Percentiles rank a stretch among this genome's conserved stretches.
Evolutionary conservation across 2,329 filamentous ascomycete species (phyloP).

Genomic region (Basipetospora sp.): DNA sequence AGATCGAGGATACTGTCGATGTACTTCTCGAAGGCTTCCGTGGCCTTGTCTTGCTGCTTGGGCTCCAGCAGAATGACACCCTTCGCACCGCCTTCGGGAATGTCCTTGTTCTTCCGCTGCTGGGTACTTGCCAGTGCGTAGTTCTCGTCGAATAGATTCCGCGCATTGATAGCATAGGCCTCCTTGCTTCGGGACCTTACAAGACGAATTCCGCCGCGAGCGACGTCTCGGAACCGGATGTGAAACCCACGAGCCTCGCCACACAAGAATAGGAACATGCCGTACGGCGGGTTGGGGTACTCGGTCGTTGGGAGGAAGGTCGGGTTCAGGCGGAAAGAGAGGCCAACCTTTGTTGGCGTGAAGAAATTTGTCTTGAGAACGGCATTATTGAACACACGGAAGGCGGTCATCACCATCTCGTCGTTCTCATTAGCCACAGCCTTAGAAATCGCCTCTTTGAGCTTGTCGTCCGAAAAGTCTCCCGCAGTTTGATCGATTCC

Average conservation of each 20-base stretch:
- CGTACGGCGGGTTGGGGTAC: conserved; percentile 85
- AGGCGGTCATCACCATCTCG: conserved; percentile 93
- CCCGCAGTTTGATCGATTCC: not conserved
- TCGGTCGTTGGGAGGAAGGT: conserved; percentile 79
- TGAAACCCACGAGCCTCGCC: conserved; percentile 96
- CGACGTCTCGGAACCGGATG: conserved; percentile 90
- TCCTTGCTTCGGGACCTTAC: conserved; percentile 96
- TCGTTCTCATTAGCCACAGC: conserved; percentile 88
- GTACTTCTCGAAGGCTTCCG: conserved; percentile 95
- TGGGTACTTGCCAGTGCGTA: conserved; percentile 97
- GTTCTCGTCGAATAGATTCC: conserved; percentile 95
- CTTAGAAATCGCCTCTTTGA: conserved; percentile 61
- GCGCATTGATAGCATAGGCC: conserved; percentile 88
- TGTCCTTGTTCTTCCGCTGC: conserved; percentile 99
- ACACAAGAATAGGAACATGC: conserved; percentile 97
- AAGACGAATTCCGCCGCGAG: conserved; percentile 91
- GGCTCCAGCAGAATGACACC: conserved; percentile 90
- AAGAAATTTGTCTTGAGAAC: conserved; percentile 96
- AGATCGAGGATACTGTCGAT: conserved; percentile 97
- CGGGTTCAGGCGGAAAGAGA: conserved; percentile 88
- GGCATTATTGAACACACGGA: conserved; percentile 85
- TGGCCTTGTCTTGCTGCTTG: conserved; percentile 82
- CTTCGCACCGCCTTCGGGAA: conserved; percentile 94
- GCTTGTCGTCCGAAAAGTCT: conserved; percentile 48
- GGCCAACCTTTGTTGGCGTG: conserved; percentile 92